Evolutionary conservation across 345 rosid genomes (phyloP), one percentile per base, ranked within the genome.

Genomic region (Ceriops tagal): DNA sequence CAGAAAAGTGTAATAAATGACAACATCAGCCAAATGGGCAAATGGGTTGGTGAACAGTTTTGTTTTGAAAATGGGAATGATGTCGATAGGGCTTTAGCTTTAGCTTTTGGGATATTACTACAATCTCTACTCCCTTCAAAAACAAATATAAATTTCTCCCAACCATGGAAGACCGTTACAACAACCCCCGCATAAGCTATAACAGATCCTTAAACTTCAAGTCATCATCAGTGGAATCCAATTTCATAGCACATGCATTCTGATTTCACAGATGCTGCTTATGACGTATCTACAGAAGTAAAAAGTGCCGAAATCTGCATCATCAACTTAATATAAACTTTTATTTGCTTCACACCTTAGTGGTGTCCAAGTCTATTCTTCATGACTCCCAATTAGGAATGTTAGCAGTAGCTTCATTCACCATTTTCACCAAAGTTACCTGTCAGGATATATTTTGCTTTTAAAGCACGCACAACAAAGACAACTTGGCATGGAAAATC

Each of bases 381-480:
- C 71, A 85, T 7, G 83, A 76, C 19, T 76, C 86, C 98, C 98
- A 92, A 20, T 87, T 87, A 27, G 89, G 98, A 74, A 89, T 89
- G 78, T 85, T 92, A 39, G 96, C 80, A 0, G 97, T 92, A 52
- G 98, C 98, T 82, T 92, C 97, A 24, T 92, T 92, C 58, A 90
- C 84, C 98, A 92, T 91, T 73, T 86, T 89, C 75, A 92, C 98
- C 84, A 92, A 68, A 51, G 92, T 90, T 68, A 89, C 97, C 97
- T 92, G 88, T 83, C 76, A 53, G 8, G 55, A 26, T 11, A 66
- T 28, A 21, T 52, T 53, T 52, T 65, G 55, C 53, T 58, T 51
- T 6, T 37, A 47, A 35, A 24, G 19, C 21, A 5, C 39, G 37
- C 19, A 31, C 16, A 57, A 15, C 11, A 18, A 19, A 15, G 2